Percentiles rank a stretch among this genome's conserved stretches.
Evolutionary conservation across 371 early-diverging fungal genomes (phyloP).

Genomic region (Umbelopsis sp.): DNA sequence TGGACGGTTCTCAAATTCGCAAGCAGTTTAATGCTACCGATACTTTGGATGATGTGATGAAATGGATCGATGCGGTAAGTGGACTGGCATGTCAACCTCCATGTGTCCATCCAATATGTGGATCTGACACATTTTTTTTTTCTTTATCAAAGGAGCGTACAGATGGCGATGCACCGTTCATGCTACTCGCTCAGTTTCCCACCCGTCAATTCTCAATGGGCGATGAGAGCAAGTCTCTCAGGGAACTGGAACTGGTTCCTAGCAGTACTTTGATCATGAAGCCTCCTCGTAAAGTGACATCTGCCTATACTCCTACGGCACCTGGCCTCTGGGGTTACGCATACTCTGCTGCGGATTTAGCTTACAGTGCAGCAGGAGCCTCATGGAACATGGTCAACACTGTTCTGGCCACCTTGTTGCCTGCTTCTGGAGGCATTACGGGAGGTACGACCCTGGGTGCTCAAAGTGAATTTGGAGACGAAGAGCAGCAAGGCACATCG

Average conservation of each 20-base stretch:
- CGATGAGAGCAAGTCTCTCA: conserved; percentile 46
- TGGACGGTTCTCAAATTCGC: conserved; percentile 47
- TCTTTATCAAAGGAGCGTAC: conserved; percentile 35
- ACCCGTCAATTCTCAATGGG: conserved; percentile 44
- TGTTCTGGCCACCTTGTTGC: conserved; percentile 31
- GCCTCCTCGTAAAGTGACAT: conserved; percentile 34
- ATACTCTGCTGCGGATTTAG: conserved; percentile 28
- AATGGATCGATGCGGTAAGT: conserved; percentile 46
- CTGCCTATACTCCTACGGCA: conserved; percentile 27
- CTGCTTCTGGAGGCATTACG: conserved; percentile 6
- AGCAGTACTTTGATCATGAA: conserved; percentile 65
- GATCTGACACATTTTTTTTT: background rate
- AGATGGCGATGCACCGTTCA: conserved; percentile 45
- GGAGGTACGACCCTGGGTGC: conserved; percentile 17
- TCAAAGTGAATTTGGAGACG: background rate
- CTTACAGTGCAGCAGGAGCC: conserved; percentile 33
- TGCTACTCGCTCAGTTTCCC: conserved; percentile 48
- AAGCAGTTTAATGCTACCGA: conserved; percentile 42
- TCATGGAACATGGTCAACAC: conserved; percentile 28
- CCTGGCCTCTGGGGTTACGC: conserved; percentile 30
- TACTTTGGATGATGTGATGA: conserved; percentile 33
- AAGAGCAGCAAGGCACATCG: background rate
- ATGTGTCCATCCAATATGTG: background rate
- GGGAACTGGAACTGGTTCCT: conserved; percentile 53
- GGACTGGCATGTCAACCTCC: background rate